Conservation (phyloP, 805 yeast genomes). For the Saccharomyces kudriavzevii region DNA sequence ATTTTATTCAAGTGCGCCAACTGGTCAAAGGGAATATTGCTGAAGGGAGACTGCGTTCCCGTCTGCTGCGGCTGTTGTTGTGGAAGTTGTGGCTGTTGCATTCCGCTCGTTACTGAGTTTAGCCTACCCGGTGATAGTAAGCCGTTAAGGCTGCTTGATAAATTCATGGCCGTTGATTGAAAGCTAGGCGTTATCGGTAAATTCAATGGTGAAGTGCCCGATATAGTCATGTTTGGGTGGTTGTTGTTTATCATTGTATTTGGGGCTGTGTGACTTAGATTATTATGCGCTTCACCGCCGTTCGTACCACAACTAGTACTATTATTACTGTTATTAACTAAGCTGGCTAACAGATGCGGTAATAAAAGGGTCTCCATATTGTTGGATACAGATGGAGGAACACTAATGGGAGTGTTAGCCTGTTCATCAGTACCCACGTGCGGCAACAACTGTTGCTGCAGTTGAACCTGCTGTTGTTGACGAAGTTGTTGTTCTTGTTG, state of each 20-base stretch:
- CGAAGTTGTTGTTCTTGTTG: conserved; percentile 11
- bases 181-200: conserved; percentile 3
- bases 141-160: conserved; percentile 6
- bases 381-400: neutral
- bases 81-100: neutral
- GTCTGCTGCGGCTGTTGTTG: neutral
- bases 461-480: conserved; percentile 14
- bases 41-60: conserved; percentile 3
- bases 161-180: conserved; percentile 9
- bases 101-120: conserved; percentile 1
- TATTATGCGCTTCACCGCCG: neutral
- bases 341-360: neutral
- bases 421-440: conserved; percentile 5
- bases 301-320: conserved; percentile 11
- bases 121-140: conserved; percentile 10
- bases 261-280: neutral
- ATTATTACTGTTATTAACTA: conserved; percentile 12
- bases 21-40: neutral
- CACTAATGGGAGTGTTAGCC: neutral
- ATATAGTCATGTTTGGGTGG: neutral
- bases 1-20: conserved; percentile 12
- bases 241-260: neutral
- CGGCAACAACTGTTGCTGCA: conserved; percentile 19
- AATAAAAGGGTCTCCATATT: neutral
- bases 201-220: neutral